phyloP scores from a whole-genome alignment of 2,329 filamentous ascomycete species.

The Trichoderma gracile region DNA sequence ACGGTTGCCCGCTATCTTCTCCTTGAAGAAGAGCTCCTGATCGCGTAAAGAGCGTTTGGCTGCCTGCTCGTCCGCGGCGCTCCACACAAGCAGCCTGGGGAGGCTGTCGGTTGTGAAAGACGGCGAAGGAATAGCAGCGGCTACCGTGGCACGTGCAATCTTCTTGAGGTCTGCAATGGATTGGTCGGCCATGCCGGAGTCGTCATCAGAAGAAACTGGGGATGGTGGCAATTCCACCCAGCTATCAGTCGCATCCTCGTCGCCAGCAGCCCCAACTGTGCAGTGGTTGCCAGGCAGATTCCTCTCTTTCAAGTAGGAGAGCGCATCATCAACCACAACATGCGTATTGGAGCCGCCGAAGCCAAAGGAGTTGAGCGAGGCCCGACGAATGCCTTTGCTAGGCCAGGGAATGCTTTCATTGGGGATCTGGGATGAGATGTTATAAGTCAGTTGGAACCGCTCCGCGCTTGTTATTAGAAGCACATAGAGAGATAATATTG shows the following conservation, averaged over 20 bases:
- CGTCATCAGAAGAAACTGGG: not conserved
- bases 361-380: slow-evolving; percentile 50
- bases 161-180: not conserved
- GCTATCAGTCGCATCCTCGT: not conserved
- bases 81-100: slow-evolving; percentile 7
- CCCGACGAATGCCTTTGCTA: slow-evolving; percentile 40
- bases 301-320: slow-evolving; percentile 4
- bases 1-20: not conserved
- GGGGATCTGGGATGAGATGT: slow-evolving; percentile 29
- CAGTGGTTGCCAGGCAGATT: not conserved
- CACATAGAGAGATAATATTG: too few species aligned
- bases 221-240: not conserved
- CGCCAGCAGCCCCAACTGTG: not conserved
- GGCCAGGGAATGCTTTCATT: slow-evolving; percentile 40
- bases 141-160: not conserved
- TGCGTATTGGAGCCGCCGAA: slow-evolving; percentile 52
- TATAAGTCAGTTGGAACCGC: not conserved
- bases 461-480: not conserved
- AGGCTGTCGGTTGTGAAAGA: not conserved
- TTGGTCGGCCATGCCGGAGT: not conserved
- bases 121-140: not conserved
- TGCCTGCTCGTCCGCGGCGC: not conserved
- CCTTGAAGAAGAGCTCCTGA: slow-evolving; percentile 2
- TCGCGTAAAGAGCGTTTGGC: not conserved
- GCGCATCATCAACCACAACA: slow-evolving; percentile 41